Evolutionary conservation across 2,329 filamentous ascomycete species (phyloP).

Genomic region (Aspergillus udagawae): DNA sequence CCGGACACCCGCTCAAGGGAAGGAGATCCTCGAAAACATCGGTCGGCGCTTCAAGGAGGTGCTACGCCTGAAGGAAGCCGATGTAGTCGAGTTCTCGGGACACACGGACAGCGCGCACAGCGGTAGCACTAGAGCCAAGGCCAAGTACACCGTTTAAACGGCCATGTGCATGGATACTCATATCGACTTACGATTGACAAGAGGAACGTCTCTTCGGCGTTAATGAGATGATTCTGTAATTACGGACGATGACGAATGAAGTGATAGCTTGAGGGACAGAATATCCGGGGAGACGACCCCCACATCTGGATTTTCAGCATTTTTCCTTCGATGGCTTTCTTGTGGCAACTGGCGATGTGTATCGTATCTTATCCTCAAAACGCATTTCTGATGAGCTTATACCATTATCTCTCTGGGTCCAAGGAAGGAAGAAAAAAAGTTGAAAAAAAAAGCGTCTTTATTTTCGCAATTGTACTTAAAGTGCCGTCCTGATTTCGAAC

Average conservation of each 20-base stretch:
- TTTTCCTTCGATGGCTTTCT: slow-evolving; percentile 26
- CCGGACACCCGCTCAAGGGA: slow-evolving; percentile 74
- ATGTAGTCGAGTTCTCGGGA: slow-evolving; percentile 89
- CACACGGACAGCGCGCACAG: slow-evolving; percentile 92
- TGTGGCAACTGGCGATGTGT: slow-evolving; percentile 26
- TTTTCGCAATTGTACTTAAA: background rate
- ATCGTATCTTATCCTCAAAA: slow-evolving; percentile 32
- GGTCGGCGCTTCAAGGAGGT: slow-evolving; percentile 91
- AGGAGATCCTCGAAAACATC: slow-evolving; percentile 77
- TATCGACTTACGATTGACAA: slow-evolving; percentile 15
- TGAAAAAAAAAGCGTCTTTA: background rate
- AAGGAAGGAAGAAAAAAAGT: background rate
- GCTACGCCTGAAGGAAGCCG: slow-evolving; percentile 70
- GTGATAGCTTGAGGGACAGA: slow-evolving; percentile 9
- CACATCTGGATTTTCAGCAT: slow-evolving; percentile 13
- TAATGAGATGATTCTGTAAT: slow-evolving; percentile 14
- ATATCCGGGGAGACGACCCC: slow-evolving; percentile 6
- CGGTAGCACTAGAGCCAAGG: slow-evolving; percentile 91
- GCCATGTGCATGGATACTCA: background rate
- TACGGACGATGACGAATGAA: slow-evolving; percentile 16
- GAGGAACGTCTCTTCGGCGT: slow-evolving; percentile 12
- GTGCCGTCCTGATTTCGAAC: background rate
- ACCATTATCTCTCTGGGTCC: slow-evolving; percentile 20
- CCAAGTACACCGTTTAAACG: slow-evolving; percentile 78
- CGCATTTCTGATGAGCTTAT: slow-evolving; percentile 27